Evolutionary conservation across 2,329 filamentous ascomycete genomes (phyloP).

Genomic region (Sarocladiaceae sp.): DNA sequence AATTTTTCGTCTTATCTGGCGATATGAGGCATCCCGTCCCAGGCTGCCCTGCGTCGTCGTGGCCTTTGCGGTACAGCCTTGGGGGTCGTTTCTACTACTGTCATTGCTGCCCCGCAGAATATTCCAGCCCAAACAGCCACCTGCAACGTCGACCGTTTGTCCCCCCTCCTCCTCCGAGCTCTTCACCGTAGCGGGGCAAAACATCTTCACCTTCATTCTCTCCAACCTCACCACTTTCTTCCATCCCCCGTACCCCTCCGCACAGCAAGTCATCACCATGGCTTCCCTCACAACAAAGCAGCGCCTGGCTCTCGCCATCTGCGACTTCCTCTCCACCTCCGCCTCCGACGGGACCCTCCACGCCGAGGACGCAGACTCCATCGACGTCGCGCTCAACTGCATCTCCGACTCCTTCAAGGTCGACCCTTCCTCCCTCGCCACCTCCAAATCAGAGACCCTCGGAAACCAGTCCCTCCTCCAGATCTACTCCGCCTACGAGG

Average conservation of each 20-base stretch:
- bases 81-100: too few species aligned
- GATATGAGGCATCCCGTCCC: too few species aligned
- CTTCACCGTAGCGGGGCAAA: not conserved
- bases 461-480: slow-evolving; percentile 81
- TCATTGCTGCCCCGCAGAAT: slow-evolving; percentile 7
- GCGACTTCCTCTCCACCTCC: slow-evolving; percentile 86
- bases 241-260: not conserved
- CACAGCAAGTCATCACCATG: slow-evolving; percentile 12
- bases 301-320: slow-evolving; percentile 92
- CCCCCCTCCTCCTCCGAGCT: slow-evolving; percentile 7
- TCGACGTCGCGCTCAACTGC: slow-evolving; percentile 91
- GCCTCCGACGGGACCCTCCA: slow-evolving; percentile 82
- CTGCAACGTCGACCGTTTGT: not conserved
- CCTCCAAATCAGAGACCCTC: slow-evolving; percentile 37
- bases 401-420: slow-evolving; percentile 95
- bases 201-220: not conserved
- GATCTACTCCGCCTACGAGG: slow-evolving; percentile 96
- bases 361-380: slow-evolving; percentile 82
- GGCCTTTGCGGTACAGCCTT: too few species aligned
- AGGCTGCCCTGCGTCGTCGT: too few species aligned
- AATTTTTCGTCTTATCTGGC: too few species aligned
- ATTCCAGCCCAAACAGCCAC: slow-evolving; percentile 6
- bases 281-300: slow-evolving; percentile 52
- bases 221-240: not conserved
- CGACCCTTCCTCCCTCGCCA: slow-evolving; percentile 69